These are phyloP conservation scores for Cladosporium sp. DNA, from an alignment of 2,329 filamentous ascomycete species.

Conservation along the genomic window DNA sequence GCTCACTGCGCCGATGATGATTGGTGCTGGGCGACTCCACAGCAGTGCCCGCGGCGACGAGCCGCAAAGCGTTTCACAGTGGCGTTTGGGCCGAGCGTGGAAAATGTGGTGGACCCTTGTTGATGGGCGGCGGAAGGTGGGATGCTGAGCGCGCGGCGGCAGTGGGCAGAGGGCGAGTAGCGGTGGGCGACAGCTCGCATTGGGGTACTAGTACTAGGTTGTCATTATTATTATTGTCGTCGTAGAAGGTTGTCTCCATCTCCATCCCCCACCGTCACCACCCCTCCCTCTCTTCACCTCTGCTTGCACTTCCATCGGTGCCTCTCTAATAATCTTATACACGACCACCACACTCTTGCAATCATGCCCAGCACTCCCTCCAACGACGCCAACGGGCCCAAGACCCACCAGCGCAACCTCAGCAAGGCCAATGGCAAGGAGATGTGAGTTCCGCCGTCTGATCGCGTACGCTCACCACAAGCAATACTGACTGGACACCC, in stretches of 20 bases:
- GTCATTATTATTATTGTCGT: not conserved
- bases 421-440: slow-evolving; percentile 32
- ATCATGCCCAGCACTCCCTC: not conserved
- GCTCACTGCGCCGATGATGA: not conserved
- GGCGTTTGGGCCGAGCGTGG: not conserved
- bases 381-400: slow-evolving; percentile 4
- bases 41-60: not conserved
- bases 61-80: not conserved
- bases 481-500: slow-evolving; percentile 19
- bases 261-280: not conserved
- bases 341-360: not conserved
- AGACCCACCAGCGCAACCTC: slow-evolving; percentile 27
- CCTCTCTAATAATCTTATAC: not conserved
- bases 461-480: not conserved
- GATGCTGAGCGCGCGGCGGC: slow-evolving; percentile 4
- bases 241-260: not conserved
- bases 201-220: not conserved
- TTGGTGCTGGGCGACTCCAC: not conserved
- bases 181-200: slow-evolving; percentile 8
- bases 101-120: slow-evolving; percentile 9
- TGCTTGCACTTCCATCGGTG: not conserved
- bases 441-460: slow-evolving; percentile 21
- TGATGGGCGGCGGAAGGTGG: slow-evolving; percentile 6
- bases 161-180: not conserved
- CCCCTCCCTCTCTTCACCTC: not conserved